Evolutionary conservation across 352 stramenopile species (phyloP).

Genomic region (Globisporangium cystogenes): DNA sequence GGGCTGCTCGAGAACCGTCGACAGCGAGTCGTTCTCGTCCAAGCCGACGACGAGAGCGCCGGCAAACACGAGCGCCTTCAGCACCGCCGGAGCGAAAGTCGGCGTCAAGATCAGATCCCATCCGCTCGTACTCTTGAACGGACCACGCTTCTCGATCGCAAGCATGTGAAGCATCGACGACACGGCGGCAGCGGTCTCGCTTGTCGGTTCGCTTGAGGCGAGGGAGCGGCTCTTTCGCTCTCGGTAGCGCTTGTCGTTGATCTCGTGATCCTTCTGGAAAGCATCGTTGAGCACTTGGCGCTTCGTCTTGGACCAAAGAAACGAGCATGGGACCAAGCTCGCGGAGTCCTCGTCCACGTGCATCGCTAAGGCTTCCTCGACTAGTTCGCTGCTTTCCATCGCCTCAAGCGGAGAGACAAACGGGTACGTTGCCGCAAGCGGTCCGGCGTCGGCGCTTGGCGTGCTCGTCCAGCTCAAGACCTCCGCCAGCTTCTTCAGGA

Average conservation of each 20-base stretch:
- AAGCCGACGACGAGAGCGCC: constrained; percentile 67
- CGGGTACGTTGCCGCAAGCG: constrained; percentile 20
- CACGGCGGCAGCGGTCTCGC: background rate
- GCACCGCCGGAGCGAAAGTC: constrained; percentile 29
- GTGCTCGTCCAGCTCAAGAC: constrained; percentile 54
- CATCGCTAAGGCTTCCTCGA: constrained; percentile 8
- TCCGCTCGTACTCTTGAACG: constrained; percentile 46
- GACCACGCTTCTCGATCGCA: constrained; percentile 24
- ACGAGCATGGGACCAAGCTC: constrained; percentile 26
- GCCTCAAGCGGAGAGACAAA: constrained; percentile 11
- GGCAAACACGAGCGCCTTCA: constrained; percentile 62
- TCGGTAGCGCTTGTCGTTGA: constrained; percentile 40
- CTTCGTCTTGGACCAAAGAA: constrained; percentile 52
- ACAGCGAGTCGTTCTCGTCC: constrained; percentile 58
- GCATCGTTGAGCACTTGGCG: constrained; percentile 19
- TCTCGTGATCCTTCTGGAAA: constrained; percentile 55
- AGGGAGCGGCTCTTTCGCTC: constrained; percentile 17
- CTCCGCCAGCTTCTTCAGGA: constrained; percentile 45
- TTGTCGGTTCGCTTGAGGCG: background rate
- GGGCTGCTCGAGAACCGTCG: constrained; percentile 38
- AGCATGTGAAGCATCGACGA: constrained; percentile 30
- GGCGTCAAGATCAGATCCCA: constrained; percentile 64
- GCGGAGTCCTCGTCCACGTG: background rate
- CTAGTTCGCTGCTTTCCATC: background rate
- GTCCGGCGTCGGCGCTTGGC: background rate